Evolutionary conservation across 306 rosid genomes (phyloP).

Genomic region (Rubus parviflorus): DNA sequence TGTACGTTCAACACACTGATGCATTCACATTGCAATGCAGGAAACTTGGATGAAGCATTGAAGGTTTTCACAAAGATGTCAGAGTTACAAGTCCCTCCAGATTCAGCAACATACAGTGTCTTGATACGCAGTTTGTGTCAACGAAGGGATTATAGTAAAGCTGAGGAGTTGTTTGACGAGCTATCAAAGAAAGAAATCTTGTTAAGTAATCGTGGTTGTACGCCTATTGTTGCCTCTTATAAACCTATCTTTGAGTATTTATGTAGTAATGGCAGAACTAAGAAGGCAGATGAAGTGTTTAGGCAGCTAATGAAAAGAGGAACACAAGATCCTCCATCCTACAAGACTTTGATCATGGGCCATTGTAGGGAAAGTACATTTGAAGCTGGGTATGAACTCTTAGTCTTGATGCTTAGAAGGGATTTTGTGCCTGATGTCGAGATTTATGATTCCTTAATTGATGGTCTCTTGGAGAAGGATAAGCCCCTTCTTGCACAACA

Average conservation of each 20-base stretch:
- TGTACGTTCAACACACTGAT: conserved; percentile 78
- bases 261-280: conserved; percentile 65
- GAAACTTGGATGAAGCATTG: conserved; percentile 65
- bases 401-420: conserved; percentile 74
- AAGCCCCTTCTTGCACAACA: conserved; percentile 71
- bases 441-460: conserved; percentile 56
- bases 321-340: conserved; percentile 73
- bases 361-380: conserved; percentile 71
- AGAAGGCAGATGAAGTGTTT: conserved; percentile 68
- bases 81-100: conserved; percentile 48
- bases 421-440: conserved; percentile 65
- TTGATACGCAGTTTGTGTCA: conserved; percentile 65
- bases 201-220: conserved; percentile 51
- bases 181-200: conserved; percentile 54
- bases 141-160: conserved; percentile 47
- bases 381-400: conserved; percentile 60
- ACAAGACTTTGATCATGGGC: conserved; percentile 72
- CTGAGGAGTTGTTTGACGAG: conserved; percentile 72
- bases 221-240: conserved; percentile 79
- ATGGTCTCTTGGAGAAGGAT: conserved; percentile 60
- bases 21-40: conserved; percentile 57
- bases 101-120: conserved; percentile 80
- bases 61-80: conserved; percentile 62
- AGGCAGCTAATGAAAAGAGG: conserved; percentile 89
- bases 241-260: conserved; percentile 63